These are phyloP conservation scores for Astragalus glycyphyllos DNA, from an alignment of 306 rosid species.

Conservation along the genomic window DNA sequence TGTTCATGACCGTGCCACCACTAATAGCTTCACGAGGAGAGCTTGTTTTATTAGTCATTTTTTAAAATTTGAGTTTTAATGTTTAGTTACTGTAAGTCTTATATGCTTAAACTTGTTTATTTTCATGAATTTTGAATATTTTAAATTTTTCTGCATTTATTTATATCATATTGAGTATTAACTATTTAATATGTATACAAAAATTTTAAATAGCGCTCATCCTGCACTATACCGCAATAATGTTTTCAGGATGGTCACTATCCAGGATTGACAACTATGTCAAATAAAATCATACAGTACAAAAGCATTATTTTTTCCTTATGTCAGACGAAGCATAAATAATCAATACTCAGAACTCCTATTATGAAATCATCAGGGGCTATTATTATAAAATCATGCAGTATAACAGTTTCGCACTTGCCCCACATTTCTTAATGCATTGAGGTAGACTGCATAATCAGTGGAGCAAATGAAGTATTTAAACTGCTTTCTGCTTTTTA, in stretches of 20 bases:
- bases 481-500: conserved; percentile 6
- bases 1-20: background rate
- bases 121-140: background rate
- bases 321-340: background rate
- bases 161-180: background rate
- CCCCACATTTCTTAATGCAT: conserved; percentile 25
- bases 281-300: background rate
- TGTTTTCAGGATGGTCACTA: too few relatives aligned
- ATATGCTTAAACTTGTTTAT: background rate
- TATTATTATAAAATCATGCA: too few relatives aligned
- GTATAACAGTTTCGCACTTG: background rate
- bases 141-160: background rate
- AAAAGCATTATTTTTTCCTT: conserved; percentile 4
- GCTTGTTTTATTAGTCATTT: background rate
- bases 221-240: too few relatives aligned
- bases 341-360: conserved; percentile 18
- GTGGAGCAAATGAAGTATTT: conserved; percentile 26
- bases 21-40: background rate
- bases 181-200: too few relatives aligned
- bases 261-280: too few relatives aligned
- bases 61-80: too few relatives aligned
- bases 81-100: background rate
- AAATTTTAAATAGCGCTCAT: too few relatives aligned
- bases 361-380: background rate
- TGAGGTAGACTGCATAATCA: conserved; percentile 18